Evolutionary conservation across 805 yeast genomes (phyloP).

Genomic region (Diddensiella caesifluorescens): DNA sequence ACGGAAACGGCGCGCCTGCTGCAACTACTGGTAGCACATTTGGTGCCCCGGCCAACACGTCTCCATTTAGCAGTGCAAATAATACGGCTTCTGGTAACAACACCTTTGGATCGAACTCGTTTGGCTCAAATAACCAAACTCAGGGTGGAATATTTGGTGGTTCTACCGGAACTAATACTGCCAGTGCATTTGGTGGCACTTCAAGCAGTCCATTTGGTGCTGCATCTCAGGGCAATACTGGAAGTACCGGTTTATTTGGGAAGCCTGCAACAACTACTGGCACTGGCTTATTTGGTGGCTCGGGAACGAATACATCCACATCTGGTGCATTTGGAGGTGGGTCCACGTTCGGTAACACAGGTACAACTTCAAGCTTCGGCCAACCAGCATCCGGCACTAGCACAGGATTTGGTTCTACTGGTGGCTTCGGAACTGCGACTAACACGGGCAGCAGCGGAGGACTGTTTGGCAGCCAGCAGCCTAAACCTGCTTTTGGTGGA

Average conservation of each 20-base stretch:
- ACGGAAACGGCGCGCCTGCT: slow-evolving; percentile 40
- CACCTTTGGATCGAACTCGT: slow-evolving; percentile 31
- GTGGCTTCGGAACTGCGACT: slow-evolving; percentile 33
- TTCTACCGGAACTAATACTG: slow-evolving; percentile 26
- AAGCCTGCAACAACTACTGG: slow-evolving; percentile 20
- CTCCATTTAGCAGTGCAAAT: slow-evolving; percentile 38
- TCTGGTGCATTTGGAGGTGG: slow-evolving; percentile 20
- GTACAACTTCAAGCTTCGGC: slow-evolving; percentile 24
- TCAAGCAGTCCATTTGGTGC: slow-evolving; percentile 17
- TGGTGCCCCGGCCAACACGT: slow-evolving; percentile 27
- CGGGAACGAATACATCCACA: slow-evolving; percentile 25
- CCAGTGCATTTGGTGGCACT: slow-evolving; percentile 31
- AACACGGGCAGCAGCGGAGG: slow-evolving; percentile 14
- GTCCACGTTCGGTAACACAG: slow-evolving; percentile 22
- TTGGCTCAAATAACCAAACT: slow-evolving; percentile 37
- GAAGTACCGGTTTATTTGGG: slow-evolving; percentile 30
- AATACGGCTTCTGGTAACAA: slow-evolving; percentile 25
- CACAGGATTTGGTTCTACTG: slow-evolving; percentile 18
- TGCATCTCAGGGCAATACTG: slow-evolving; percentile 11
- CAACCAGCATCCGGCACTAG: slow-evolving; percentile 13
- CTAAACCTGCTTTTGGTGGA: slow-evolving; percentile 22
- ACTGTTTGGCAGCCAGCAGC: slow-evolving; percentile 16
- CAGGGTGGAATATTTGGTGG: slow-evolving; percentile 38
- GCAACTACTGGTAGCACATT: slow-evolving; percentile 16
- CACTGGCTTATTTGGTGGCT: slow-evolving; percentile 41